Base-by-base conservation (phyloP, 2,329 filamentous ascomycete species). In the Cytospora chrysosperma region DNA sequence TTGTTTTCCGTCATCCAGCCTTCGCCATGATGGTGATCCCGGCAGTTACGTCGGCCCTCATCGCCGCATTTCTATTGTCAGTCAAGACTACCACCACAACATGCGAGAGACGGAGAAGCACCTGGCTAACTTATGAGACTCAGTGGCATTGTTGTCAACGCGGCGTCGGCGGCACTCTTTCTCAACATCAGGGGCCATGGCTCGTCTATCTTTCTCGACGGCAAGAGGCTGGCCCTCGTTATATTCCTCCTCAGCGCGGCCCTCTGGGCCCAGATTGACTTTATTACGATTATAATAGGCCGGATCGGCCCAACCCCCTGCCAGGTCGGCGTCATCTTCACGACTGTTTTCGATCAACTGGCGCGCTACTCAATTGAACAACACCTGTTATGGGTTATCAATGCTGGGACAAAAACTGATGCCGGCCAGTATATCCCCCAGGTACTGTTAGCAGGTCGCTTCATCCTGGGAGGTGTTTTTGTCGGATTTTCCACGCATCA, bases 141-240 rank as follows among this genome's bases (percentile, higher is more conserved):
- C 12, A 81, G 83, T 75, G 84, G 83, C 67, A 78, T 83, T 66
- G 76, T 85, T 62, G 77, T 84, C 68, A 81, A 81, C 70, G 80
- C 82, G 60, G 80, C 83, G 32, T 77, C 79, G 56, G 76, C 76
- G 52, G 77, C 79, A 57, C 74, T 80, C 67, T 75, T 81, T 72
- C 75, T 82, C 68, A 76, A 78, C 66, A 68, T 75, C 67, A 81
- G 75, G 70, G 78, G 79, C 68, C 76, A 82, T 76, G 76, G 79
- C 71, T 77, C 77, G 65, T 74, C 79, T 49, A 73, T 84, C 65
- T 78, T 83, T 71, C 79, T 81, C 74, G 82, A 86, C 75, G 81
- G 82, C 76, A 79, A 81, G 83, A 86, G 84, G 84, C 84, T 87
- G 83, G 83, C 80, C 83, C 84, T 87, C 82, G 75, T 81, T 70